Base-by-base conservation (phyloP, 306 rosid genomes). In the Cicer chorassanicum region DNA sequence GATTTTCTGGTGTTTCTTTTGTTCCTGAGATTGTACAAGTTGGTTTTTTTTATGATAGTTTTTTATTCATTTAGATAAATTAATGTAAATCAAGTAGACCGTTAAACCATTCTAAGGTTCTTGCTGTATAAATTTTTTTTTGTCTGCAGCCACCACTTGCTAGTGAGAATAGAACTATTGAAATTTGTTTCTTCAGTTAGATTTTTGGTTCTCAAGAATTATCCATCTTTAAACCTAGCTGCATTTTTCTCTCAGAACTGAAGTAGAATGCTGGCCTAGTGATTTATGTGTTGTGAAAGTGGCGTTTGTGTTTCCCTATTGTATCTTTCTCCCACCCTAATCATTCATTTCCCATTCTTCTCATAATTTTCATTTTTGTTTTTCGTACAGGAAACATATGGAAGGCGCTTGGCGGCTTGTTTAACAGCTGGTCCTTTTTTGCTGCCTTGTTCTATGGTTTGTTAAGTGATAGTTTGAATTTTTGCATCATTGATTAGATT, bases 361-460 rank as follows among this genome's bases (percentile, higher is more conserved):
- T 78, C 63, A 54, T 49, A 48, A 9, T 57, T 18, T 81, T 63
- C 8, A 16, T 86, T 50, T 57, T 55, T 19, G 44, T 88, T 56
- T 67, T 64, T 64, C 53, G 42, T 67, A 44, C 90, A 91, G 97
- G 99, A 92, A 89, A 90, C 87, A 70, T 92, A 92, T 61, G 80
- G 46, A 76, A 89, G 98, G 83, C 99, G 98, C 36, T 77, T 78
- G 85, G 49, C 91, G 7, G 70, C 97, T 73, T 92, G 97, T 82
- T 89, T 91, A 79, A 87, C 99, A 60, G 49, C 97, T 72, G 99
- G 99, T 92, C 68, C 72, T 82, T 85, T 85, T 81, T 75, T 57
- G 15, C 57, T 64, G 34, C 84, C 71, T 12, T 38, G 42, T n/a
- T 72, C 74, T 78, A 3, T 59, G 21, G 29, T 77, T 82, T 60